These are phyloP conservation scores for Herpomyces periplanetae DNA, from an alignment of 2,329 filamentous ascomycete genomes.

Conservation along the genomic window DNA sequence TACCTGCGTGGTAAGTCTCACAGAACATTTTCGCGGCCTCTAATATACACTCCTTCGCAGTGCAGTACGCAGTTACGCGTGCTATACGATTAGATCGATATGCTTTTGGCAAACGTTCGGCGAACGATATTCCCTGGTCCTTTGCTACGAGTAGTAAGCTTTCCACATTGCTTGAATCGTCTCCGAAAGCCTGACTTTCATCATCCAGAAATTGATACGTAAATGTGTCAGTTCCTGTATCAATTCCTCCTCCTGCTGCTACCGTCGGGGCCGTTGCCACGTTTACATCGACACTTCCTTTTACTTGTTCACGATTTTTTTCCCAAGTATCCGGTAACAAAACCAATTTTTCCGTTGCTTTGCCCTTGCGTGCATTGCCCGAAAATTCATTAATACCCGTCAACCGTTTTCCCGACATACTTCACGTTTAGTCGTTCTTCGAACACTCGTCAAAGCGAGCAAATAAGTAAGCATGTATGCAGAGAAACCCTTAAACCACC, in stretches of 20 bases:
- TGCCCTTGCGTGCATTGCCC: constrained; percentile 61
- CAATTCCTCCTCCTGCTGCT: constrained; percentile 15
- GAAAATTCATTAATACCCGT: too few species aligned
- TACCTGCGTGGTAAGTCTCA: constrained; percentile 46
- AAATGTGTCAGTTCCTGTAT: constrained; percentile 17
- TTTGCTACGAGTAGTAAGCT: constrained; percentile 18
- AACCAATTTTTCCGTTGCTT: constrained; percentile 87
- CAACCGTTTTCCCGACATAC: too few species aligned
- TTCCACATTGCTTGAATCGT: constrained; percentile 23
- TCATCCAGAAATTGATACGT: too few species aligned
- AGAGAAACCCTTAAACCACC: too few species aligned
- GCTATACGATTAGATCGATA: constrained; percentile 55
- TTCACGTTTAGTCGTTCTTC: too few species aligned
- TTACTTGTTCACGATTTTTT: constrained; percentile 12
- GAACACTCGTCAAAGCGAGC: too few species aligned
- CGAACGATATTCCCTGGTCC: constrained; percentile 42
- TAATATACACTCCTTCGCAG: constrained; percentile 67
- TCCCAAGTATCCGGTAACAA: constrained; percentile 41
- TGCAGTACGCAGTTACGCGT: constrained; percentile 77
- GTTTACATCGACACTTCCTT: constrained; percentile 16
- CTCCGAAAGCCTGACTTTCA: constrained; percentile 22
- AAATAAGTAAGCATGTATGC: too few species aligned
- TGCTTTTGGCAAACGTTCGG: constrained; percentile 59
- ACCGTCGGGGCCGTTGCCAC: constrained; percentile 14
- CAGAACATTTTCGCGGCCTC: constrained; percentile 58